Conservation (phyloP, 148 eudicot species). For the Simmondsia chinensis region DNA sequence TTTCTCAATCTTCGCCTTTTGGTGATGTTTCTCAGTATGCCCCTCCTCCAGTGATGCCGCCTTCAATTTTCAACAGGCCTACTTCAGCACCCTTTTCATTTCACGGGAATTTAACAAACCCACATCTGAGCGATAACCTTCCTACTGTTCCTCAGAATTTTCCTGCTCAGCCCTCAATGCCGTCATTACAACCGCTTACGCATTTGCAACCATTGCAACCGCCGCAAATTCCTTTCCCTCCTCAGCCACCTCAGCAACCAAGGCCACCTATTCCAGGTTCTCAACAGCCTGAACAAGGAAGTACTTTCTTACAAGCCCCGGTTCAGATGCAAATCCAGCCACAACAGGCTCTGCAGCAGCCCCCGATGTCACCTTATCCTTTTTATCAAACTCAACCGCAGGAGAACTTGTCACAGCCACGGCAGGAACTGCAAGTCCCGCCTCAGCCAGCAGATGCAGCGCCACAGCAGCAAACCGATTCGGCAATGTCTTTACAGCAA, state of each 20-base stretch:
- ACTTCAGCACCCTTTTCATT: slow-evolving; percentile 26
- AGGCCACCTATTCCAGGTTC: slow-evolving; percentile 52
- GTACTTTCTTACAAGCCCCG: slow-evolving; percentile 41
- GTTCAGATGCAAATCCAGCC: slow-evolving; percentile 53
- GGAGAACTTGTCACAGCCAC: slow-evolving; percentile 32
- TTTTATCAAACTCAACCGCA: slow-evolving; percentile 49
- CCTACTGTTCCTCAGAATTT: slow-evolving; percentile 39
- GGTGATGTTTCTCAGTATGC: slow-evolving; percentile 54
- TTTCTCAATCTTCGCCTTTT: slow-evolving; percentile 42
- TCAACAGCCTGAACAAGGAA: slow-evolving; percentile 45
- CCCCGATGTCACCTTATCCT: slow-evolving; percentile 58
- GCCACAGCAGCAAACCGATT: slow-evolving; percentile 51
- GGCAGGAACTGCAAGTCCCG: slow-evolving; percentile 33
- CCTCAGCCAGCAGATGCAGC: slow-evolving; percentile 33
- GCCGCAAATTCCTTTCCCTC: slow-evolving; percentile 76
- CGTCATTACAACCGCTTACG: slow-evolving; percentile 40
- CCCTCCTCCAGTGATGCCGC: slow-evolving; percentile 36
- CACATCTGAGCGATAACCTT: slow-evolving; percentile 40
- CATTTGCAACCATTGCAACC: slow-evolving; percentile 92
- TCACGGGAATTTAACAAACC: slow-evolving; percentile 41
- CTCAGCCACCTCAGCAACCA: slow-evolving; percentile 61
- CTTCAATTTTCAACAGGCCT: slow-evolving; percentile 56
- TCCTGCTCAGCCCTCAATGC: slow-evolving; percentile 41
- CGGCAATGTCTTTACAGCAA: slow-evolving; percentile 69
- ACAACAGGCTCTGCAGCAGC: slow-evolving; percentile 56